A percentile compares a stretch with the other conserved stretches of the same genome.
phyloP scores from a whole-genome alignment of 441 rosid genomes.

The Euphorbia corollata region DNA sequence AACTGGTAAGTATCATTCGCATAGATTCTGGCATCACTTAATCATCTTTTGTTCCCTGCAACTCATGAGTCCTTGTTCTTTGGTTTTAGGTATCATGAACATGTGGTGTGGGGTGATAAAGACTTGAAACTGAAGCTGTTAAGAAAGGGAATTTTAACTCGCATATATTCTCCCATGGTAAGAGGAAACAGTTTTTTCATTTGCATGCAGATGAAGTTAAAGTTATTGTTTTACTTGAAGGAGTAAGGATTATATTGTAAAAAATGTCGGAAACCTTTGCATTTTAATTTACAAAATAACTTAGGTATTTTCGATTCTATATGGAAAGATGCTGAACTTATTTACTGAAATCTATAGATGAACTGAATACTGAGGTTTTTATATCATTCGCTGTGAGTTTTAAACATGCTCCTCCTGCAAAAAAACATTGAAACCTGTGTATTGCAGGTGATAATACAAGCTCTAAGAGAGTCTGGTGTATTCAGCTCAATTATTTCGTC shows the following conservation, averaged over 20 bases:
- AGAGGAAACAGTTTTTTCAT: conserved; percentile 18
- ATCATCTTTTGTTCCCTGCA: neutral
- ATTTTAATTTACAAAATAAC: neutral
- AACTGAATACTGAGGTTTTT: neutral
- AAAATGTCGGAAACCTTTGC: neutral
- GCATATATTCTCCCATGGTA: conserved; percentile 79
- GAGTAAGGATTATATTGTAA: neutral
- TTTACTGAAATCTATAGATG: neutral
- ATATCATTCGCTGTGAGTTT: no score
- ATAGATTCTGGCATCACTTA: neutral
- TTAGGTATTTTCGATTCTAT: neutral
- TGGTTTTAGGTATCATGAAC: conserved; percentile 58
- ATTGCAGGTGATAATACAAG: conserved; percentile 70
- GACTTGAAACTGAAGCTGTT: conserved; percentile 52
- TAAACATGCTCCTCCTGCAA: neutral
- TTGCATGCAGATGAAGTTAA: neutral
- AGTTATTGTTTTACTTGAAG: neutral
- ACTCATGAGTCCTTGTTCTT: neutral
- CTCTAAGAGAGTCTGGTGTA: conserved; percentile 66
- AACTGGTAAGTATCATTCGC: conserved; percentile 48
- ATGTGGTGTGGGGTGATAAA: conserved; percentile 75
- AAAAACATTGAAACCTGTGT: neutral
- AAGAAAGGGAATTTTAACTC: conserved; percentile 69
- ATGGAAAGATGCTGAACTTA: neutral
- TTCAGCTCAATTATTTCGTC: conserved; percentile 49